phyloP scores from a whole-genome alignment of 1,284 basidiomycete species.

The Ustilago sp. region DNA sequence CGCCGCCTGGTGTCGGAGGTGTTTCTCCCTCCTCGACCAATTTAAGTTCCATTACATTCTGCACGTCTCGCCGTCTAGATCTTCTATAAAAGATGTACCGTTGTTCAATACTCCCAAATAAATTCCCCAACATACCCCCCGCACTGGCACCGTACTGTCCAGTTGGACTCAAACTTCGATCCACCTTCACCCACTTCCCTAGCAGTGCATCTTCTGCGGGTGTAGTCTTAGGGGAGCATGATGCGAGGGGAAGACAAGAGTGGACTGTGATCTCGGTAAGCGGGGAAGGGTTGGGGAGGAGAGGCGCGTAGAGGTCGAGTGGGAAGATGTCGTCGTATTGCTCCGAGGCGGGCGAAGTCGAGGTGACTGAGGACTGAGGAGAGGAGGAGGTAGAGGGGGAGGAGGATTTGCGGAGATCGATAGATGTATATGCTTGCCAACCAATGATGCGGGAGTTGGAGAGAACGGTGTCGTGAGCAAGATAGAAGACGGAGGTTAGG shows the following conservation, averaged over 20 bases:
- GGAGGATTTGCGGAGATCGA: conserved; percentile 24
- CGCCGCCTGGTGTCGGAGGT: conserved; percentile 17
- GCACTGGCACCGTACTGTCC: conserved; percentile 62
- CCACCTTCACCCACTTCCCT: conserved; percentile 88
- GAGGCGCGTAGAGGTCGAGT: conserved; percentile 57
- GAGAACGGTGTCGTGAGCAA: conserved; percentile 42
- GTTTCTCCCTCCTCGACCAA: conserved; percentile 47
- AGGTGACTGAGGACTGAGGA: background rate
- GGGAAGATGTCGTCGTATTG: conserved; percentile 50
- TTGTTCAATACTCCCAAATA: conserved; percentile 50
- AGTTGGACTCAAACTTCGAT: conserved; percentile 78
- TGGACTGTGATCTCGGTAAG: conserved; percentile 81
- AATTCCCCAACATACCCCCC: conserved; percentile 23
- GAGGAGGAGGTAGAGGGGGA: background rate
- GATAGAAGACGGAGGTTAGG: conserved; percentile 47
- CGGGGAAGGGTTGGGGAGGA: conserved; percentile 57
- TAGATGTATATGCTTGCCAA: conserved; percentile 50
- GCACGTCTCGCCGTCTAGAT: conserved; percentile 38
- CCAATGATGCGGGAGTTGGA: conserved; percentile 40
- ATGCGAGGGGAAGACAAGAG: conserved; percentile 76
- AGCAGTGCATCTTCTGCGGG: conserved; percentile 80
- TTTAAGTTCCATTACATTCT: conserved; percentile 53
- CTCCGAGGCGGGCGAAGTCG: background rate
- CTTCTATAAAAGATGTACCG: conserved; percentile 63
- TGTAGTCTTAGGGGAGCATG: conserved; percentile 78